phyloP scores from a whole-genome alignment of 108 stramenopile genomes.

The Nitzschia palea region DNA sequence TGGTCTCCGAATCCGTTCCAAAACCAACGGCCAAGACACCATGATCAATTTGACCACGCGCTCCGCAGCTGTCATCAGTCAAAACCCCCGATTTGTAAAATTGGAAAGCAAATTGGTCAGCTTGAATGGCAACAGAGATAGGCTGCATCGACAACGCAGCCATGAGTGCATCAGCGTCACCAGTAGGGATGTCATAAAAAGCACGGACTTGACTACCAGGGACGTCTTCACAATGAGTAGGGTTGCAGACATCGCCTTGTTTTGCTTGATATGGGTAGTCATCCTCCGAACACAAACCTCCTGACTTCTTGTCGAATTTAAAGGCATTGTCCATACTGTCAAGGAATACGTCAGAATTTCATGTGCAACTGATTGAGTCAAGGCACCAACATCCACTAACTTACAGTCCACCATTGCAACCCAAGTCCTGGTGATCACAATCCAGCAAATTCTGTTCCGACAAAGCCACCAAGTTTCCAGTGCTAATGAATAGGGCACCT shows the following conservation, averaged over 20 bases:
- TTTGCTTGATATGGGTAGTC: slow-evolving; percentile 89
- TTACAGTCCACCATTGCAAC: slow-evolving; percentile 92
- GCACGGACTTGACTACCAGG: slow-evolving; percentile 68
- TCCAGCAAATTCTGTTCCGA: slow-evolving; percentile 95
- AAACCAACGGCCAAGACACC: slow-evolving; percentile 96
- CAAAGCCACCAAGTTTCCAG: slow-evolving; percentile 81
- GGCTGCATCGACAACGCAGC: slow-evolving; percentile 77
- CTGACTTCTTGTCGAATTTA: slow-evolving; percentile 77
- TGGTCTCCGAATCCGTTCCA: slow-evolving; percentile 75
- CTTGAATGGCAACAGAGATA: slow-evolving; percentile 81
- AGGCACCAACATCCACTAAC: slow-evolving; percentile 7
- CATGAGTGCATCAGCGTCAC: slow-evolving; percentile 68
- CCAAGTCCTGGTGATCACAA: slow-evolving; percentile 87
- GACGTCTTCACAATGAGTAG: slow-evolving; percentile 68
- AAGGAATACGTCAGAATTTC: background rate
- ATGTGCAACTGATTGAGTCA: background rate
- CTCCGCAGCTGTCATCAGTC: slow-evolving; percentile 67
- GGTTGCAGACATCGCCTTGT: slow-evolving; percentile 57
- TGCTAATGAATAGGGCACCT: slow-evolving; percentile 85
- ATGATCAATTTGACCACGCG: slow-evolving; percentile 83
- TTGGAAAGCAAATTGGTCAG: slow-evolving; percentile 85
- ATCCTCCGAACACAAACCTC: slow-evolving; percentile 86
- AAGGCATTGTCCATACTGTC: slow-evolving; percentile 92
- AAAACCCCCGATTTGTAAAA: slow-evolving; percentile 96
- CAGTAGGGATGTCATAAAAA: slow-evolving; percentile 78